Evolutionary conservation across 169 alveolate species (phyloP), one percentile per base, ranked within the genome.

Genomic region (Plasmodium coatneyi): DNA sequence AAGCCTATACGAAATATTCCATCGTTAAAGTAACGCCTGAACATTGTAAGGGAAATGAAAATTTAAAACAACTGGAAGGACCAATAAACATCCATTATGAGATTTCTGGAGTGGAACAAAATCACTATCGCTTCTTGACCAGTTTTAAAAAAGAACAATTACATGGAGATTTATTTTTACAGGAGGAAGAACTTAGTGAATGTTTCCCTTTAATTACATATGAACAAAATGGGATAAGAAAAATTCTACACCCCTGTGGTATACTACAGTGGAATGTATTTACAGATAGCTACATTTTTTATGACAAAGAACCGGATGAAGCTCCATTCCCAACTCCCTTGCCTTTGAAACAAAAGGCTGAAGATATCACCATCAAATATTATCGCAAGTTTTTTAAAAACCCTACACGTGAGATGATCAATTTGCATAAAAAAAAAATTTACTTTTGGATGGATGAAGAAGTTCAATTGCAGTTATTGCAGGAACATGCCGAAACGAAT

Each of bases 201-300:
- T 86, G 93, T 34, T 76, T 52, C 71, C 93, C 93, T 76, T 86
- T 86, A 32, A 86, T 86, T 86, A 86, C 93, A 36, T 72, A 70
- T 39, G 84, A 52, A n/a, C 72, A 76, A 14, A 60, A 71, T 43
- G 96, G 95, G 71, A 52, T 46, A 39, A 92, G 94, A 4, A 92
- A 93, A 84, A 36, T 95, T 30, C 28, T 96, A 36, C 92, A 95
- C 81, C 97, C 97, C 5, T 96, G 97, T 76, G 97, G 97, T 4
- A 79, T 95, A 70, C 95, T 95, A 71, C 76, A 71, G 5, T 94
- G 96, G 94, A 82, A 93, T 84, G 80, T 96, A 12, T 96, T 86
- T 83, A 96, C 92, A 25, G 97, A 96, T 80, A 92, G 80, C 80
- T 86, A 86, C 36, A 60, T 86, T 46, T 86, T 86, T 86, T 86